Base-by-base conservation (phyloP, 192 early-diverging fungal genomes). In the Gonapodya prolifera region DNA sequence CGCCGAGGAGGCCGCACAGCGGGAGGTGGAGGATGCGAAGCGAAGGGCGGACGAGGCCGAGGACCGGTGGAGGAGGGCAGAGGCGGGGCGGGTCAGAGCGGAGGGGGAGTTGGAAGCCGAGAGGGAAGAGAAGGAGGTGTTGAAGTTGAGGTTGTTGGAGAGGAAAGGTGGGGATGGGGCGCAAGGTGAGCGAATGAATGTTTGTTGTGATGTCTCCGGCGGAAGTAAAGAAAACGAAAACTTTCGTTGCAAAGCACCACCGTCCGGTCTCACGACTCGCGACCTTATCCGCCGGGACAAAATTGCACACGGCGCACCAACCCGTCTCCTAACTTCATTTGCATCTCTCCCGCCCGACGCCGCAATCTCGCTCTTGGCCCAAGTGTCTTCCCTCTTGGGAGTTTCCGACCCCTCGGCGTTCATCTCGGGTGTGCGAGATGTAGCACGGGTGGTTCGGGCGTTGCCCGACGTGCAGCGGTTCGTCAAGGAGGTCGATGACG, bases 261-360 rank as follows among this genome's bases (percentile, higher is more conserved):
- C 28, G 16, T 29, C 71, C 71, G 29, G 29, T 23, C 23, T 61
- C 8, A 61, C 45, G 31, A 73, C 71, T 29, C 71, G 71, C 18
- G 71, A 73, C 32, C 71, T 73, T 8, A 73, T 73, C 31, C 71
- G 71, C 28, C 18, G 71, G 71, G 71, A 73, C 31, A 73, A 73
- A 29, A 16, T 73, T 2, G 71, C 71, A 8, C 8, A 16, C 16
- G 8, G 29, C 8, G 45, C 45, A 23, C n/a, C n/a, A n/a, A 61
- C 8, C 45, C 8, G 23, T 61, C 45, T 61, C 45, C 45, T 23
- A 61, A 8, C 45, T 61, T 61, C 45, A 61, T 23, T 61, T 23
- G 23, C 45, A 23, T 61, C 45, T 8, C 45, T 61, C 45, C 8
- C 8, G 8, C 8, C 45, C 23, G 45, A 61, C 45, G 45, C 45